Base-by-base conservation (phyloP, 345 rosid species). In the Heritiera fomes region DNA sequence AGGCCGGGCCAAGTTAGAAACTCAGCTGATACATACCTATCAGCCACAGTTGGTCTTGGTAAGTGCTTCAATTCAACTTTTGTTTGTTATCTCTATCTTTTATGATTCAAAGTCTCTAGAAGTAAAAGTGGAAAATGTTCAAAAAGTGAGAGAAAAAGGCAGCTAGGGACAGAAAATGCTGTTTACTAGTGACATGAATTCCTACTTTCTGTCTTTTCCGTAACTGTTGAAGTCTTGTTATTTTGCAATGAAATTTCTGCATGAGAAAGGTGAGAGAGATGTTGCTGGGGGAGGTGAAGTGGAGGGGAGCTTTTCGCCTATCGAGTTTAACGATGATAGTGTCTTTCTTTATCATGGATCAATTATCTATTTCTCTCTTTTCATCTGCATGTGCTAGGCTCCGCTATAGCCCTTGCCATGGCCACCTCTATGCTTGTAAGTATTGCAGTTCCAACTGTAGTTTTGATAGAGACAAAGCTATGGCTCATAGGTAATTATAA, bases 261-360 rank as follows among this genome's bases (percentile, higher is more conserved):
- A 82, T 79, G 85, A 43, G 65, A 75, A 74, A 41, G 53, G 59
- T 41, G n/a, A 38, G 79, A 46, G 18, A 46, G 40, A 62, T 30
- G 43, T n/a, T 65, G 13, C 46, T 11, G 53, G 5, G 76, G 71
- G 62, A 72, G 82, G 84, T 78, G 86, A 82, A 41, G 69, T n/a
- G 56, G 85, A 40, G 66, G 58, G 46, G 30, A 80, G 77, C 83
- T 82, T 81, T 85, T 74, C 61, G 66, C 78, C 86, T 86, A 84
- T 86, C 89, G 38, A 34, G 38, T 34, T 34, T 34, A 34, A 34
- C 38, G 89, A 88, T 84, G 89, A 79, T 85, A 84, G 85, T 90
- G 91, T 83, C 87, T 88, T 84, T 87, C 90, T 75, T 84, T 84
- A 77, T 88, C 93, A 82, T 77, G 84, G 77, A 76, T 80, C 81